Conservation (phyloP, 371 early-diverging fungal genomes). For the Actinomortierella wolfii region DNA sequence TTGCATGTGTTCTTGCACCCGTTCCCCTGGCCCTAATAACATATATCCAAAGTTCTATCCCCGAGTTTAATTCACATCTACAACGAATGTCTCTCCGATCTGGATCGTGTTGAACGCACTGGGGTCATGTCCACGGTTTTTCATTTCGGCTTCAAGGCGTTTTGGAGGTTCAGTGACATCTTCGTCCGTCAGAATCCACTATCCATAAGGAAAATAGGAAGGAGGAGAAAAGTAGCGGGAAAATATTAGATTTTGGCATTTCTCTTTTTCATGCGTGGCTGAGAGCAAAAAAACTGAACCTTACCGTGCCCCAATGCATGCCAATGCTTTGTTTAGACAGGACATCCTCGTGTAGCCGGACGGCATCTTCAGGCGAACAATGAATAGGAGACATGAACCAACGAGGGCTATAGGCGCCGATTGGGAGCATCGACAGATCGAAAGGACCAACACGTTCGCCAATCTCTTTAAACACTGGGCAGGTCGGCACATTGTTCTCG, state of each 20-base stretch:
- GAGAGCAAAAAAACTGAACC: background rate
- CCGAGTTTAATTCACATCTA: conserved; percentile 22
- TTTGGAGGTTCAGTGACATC: conserved; percentile 60
- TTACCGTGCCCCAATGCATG: conserved; percentile 69
- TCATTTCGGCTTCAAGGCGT: conserved; percentile 53
- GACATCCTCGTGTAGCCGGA: conserved; percentile 75
- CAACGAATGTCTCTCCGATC: conserved; percentile 60
- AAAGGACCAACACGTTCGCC: conserved; percentile 72
- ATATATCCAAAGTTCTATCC: too few species aligned
- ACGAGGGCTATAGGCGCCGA: conserved; percentile 83
- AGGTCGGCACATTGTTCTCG: conserved; percentile 58
- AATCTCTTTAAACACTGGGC: conserved; percentile 85
- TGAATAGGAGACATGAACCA: conserved; percentile 74
- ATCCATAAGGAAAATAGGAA: conserved; percentile 16
- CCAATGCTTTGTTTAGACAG: conserved; percentile 66
- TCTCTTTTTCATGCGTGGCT: background rate
- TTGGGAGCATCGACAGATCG: conserved; percentile 78
- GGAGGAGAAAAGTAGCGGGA: background rate
- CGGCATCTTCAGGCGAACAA: conserved; percentile 79
- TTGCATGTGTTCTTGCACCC: too few species aligned
- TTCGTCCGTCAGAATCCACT: conserved; percentile 60
- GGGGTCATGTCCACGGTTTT: conserved; percentile 53
- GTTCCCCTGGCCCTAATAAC: too few species aligned
- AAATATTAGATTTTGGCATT: too few species aligned
- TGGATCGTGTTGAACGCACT: conserved; percentile 57